phyloP scores from a whole-genome alignment of 2,329 filamentous ascomycete species.

The Fonsecaea nubica region DNA sequence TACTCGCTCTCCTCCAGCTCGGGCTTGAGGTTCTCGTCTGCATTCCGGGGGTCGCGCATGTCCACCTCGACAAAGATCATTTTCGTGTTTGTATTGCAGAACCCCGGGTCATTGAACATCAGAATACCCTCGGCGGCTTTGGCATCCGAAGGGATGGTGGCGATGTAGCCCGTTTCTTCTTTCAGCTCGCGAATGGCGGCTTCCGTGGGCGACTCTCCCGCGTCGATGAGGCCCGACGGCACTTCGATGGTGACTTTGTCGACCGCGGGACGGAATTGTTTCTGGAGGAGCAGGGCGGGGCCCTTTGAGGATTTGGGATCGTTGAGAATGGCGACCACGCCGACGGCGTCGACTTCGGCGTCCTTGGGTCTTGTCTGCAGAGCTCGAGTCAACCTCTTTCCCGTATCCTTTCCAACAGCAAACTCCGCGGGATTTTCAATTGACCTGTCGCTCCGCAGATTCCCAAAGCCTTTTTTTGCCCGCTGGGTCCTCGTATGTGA shows the following conservation, averaged over 20 bases:
- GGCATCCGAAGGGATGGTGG: conserved; percentile 41
- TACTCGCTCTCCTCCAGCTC: conserved; percentile 81
- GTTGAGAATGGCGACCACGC: conserved; percentile 61
- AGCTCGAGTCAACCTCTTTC: not conserved
- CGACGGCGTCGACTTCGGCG: conserved; percentile 66
- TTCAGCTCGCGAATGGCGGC: conserved; percentile 65
- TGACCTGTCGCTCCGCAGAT: conserved; percentile 52
- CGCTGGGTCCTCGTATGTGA: conserved; percentile 52
- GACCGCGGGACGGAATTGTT: conserved; percentile 65
- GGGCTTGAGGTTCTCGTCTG: conserved; percentile 64
- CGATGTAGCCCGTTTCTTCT: conserved; percentile 69
- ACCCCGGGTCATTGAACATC: conserved; percentile 51
- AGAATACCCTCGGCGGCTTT: conserved; percentile 38
- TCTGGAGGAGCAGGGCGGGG: conserved; percentile 55
- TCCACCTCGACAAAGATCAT: conserved; percentile 76
- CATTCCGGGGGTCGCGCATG: conserved; percentile 71
- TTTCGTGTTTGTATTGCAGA: conserved; percentile 58
- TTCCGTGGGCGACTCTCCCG: conserved; percentile 61
- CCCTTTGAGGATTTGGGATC: conserved; percentile 48
- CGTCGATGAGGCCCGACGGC: conserved; percentile 66
- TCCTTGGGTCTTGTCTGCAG: conserved; percentile 42
- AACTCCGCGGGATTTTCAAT: conserved; percentile 15
- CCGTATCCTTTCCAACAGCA: not conserved
- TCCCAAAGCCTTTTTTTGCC: conserved; percentile 54
- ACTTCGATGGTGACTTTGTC: conserved; percentile 66